Conservation (phyloP, 352 stramenopile species). For the Pythium dissotocum region DNA sequence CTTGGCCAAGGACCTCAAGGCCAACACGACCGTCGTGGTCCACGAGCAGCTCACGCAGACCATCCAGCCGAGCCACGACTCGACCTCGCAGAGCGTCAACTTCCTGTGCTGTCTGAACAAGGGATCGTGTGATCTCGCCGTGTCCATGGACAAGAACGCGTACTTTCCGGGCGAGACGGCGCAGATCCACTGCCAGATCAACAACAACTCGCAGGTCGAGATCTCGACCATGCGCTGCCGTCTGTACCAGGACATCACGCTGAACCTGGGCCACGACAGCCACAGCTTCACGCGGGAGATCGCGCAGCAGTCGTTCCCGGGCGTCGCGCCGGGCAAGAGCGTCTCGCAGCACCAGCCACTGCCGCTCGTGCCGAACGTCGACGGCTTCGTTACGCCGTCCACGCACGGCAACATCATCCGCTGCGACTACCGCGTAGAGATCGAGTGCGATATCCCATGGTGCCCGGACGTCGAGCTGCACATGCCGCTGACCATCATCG, state of each 20-base stretch:
- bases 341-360: slow-evolving; percentile 57
- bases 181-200: slow-evolving; percentile 62
- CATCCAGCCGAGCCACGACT: slow-evolving; percentile 54
- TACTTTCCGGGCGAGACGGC: slow-evolving; percentile 62
- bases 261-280: slow-evolving; percentile 34
- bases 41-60: slow-evolving; percentile 51
- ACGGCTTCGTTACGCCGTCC: slow-evolving; percentile 42
- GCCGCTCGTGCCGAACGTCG: slow-evolving; percentile 33
- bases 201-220: slow-evolving; percentile 55
- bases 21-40: slow-evolving; percentile 53
- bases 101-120: slow-evolving; percentile 71
- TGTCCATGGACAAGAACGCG: slow-evolving; percentile 74
- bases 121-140: slow-evolving; percentile 49
- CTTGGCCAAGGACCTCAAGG: slow-evolving; percentile 66
- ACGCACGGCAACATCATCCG: slow-evolving; percentile 49
- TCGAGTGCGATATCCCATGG: slow-evolving; percentile 71
- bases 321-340: slow-evolving; percentile 36
- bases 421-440: slow-evolving; percentile 59
- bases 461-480: slow-evolving; percentile 59
- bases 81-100: slow-evolving; percentile 50
- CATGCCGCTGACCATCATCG: slow-evolving; percentile 58
- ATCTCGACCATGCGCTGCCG: slow-evolving; percentile 60
- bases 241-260: slow-evolving; percentile 56
- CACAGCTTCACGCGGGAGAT: slow-evolving; percentile 46
- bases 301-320: slow-evolving; percentile 45